Base-by-base conservation (phyloP, 1,284 basidiomycete species). In the Malassezia caprae region DNA sequence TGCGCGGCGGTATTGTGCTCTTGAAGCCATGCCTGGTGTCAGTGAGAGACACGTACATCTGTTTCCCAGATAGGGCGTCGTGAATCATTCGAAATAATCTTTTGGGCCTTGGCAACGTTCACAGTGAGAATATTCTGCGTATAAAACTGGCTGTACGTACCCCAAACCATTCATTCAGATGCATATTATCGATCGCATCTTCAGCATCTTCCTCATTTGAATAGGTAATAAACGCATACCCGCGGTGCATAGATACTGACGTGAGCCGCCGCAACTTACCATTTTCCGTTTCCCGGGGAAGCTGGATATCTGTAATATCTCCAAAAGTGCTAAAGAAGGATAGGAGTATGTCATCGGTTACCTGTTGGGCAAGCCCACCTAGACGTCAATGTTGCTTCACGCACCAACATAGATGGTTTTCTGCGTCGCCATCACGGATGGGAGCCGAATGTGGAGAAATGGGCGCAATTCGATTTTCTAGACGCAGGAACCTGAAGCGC, bases 141-240 rank as follows among this genome's bases (percentile, higher is more conserved):
- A 28, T 52, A 7, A 52, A 41, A n/a, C 11, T 13, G 24, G 4
- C 34, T 27, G 19, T 5, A 57, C 55, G 13, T 52, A 57, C 55
- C 8, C 55, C 55, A 26, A 39, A 50, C 11, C 51, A 28, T 40
- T 57, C 55, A 31, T 57, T 57, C 32, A 57, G 8, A n/a, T 57
- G 41, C 55, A 57, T 57, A 19, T 57, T 57, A 48, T 57, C 55
- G 13, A 57, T 57, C 2, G 55, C 55, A 30, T 57, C 55, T 37
- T 57, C 55, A 3, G 55, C 55, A 15, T 47, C 55, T 13, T 51
- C 40, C 30, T 48, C 55, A 13, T 51, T 21, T 2, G 49, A 19
- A 28, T 41, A 57, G 15, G 55, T 57, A 12, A 57, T 52, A 31
- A 57, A 57, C 8, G 39, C 55, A 44, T 52, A 57, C 3, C 55